These are phyloP conservation scores for Penicillium sumatraense DNA, from an alignment of 2,329 filamentous ascomycete genomes.

Conservation along the genomic window DNA sequence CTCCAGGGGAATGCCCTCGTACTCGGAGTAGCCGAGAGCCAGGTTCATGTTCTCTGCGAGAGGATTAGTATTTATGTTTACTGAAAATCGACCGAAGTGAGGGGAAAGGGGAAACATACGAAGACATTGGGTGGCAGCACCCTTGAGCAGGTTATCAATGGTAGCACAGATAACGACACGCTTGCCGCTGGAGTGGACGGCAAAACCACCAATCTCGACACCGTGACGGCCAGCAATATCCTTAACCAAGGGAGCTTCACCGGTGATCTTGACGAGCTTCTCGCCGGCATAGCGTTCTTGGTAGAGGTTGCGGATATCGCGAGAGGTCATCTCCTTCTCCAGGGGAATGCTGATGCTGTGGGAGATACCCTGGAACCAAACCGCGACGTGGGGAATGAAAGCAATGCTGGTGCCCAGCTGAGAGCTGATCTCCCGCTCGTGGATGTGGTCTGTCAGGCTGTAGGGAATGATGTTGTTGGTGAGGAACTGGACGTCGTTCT, in stretches of 20 bases:
- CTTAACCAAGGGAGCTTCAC: conserved; percentile 85
- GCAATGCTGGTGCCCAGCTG: conserved; percentile 76
- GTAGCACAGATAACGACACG: conserved; percentile 92
- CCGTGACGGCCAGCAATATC: conserved; percentile 83
- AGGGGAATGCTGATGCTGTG: conserved; percentile 91
- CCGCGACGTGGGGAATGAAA: conserved; percentile 93
- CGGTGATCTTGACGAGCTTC: conserved; percentile 89
- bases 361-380: conserved; percentile 95
- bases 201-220: conserved; percentile 92
- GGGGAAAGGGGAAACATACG: conserved; percentile 61
- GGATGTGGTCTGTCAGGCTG: conserved; percentile 89
- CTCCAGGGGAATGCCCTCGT: conserved; percentile 77
- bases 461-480: conserved; percentile 90
- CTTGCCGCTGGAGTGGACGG: conserved; percentile 87
- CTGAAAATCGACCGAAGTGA: not conserved
- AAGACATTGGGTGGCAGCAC: conserved; percentile 88
- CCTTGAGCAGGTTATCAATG: conserved; percentile 93
- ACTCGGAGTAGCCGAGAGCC: conserved; percentile 85
- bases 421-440: conserved; percentile 84
- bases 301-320: conserved; percentile 92
- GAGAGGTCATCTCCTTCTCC: conserved; percentile 81
- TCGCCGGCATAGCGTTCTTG: conserved; percentile 96
- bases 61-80: not conserved
- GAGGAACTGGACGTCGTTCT: conserved; percentile 86
- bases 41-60: conserved; percentile 86